A percentile compares a stretch with the other conserved stretches of the same genome.
These are phyloP conservation scores for Udeniomyces megalosporus DNA, from an alignment of 768 basidiomycete species.

Conservation along the genomic window DNA sequence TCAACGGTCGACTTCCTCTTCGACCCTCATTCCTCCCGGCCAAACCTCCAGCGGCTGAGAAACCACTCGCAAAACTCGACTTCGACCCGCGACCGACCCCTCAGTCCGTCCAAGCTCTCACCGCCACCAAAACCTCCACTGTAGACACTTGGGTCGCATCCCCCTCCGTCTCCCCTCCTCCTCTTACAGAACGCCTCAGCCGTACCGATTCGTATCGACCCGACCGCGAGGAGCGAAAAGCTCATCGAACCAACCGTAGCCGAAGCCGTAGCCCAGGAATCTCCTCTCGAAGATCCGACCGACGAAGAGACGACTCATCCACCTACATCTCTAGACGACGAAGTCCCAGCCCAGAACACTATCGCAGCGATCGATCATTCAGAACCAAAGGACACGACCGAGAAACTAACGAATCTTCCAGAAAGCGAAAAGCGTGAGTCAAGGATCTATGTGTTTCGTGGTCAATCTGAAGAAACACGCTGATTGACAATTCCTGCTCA, in stretches of 20 bases:
- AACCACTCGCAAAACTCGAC: neutral
- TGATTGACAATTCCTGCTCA: too few relatives aligned
- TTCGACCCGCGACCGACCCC: neutral
- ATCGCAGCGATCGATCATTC: neutral
- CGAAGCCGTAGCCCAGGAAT: too few relatives aligned
- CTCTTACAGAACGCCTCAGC: neutral
- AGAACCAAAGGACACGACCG: neutral
- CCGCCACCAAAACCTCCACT: neutral
- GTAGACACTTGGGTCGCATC: neutral
- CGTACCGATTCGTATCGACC: constrained; percentile 4
- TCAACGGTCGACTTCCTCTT: neutral
- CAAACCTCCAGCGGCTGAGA: neutral
- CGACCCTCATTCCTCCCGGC: neutral
- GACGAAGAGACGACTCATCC: too few relatives aligned
- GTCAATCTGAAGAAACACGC: too few relatives aligned
- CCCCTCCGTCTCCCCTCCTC: neutral
- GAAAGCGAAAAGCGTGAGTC: constrained; percentile 2
- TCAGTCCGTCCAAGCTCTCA: neutral
- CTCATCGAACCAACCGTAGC: too few relatives aligned
- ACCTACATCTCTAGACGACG: neutral
- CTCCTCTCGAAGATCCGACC: too few relatives aligned
- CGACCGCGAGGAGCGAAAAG: neutral
- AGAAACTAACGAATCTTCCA: neutral
- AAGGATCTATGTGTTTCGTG: neutral
- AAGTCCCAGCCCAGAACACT: too few relatives aligned